These are phyloP conservation scores for Kwoniella sp. DNA, from an alignment of 768 basidiomycete genomes.

Conservation along the genomic window DNA sequence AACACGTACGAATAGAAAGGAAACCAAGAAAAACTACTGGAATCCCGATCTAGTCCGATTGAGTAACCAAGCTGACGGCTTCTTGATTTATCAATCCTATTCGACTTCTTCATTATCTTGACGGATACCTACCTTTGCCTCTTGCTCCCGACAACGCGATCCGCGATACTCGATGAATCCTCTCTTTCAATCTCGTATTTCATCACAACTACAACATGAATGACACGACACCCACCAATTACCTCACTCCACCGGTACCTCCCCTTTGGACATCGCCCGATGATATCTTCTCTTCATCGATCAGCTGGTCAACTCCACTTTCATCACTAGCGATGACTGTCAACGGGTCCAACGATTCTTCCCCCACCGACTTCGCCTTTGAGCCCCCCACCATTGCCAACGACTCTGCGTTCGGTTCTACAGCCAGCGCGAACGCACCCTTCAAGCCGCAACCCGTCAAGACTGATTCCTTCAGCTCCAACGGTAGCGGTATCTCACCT, in stretches of 20 bases:
- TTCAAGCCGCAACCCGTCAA: constrained; percentile 27
- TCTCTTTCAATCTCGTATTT: not conserved
- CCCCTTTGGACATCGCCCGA: constrained; percentile 25
- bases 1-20: no score
- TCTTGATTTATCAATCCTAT: no score
- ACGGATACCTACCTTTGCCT: no score
- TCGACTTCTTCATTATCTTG: no score
- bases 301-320: constrained; percentile 21
- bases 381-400: constrained; percentile 30
- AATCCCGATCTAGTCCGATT: no score
- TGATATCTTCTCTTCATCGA: constrained; percentile 12
- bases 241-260: not conserved
- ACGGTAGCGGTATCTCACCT: constrained; percentile 4
- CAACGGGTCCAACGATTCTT: constrained; percentile 34
- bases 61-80: no score
- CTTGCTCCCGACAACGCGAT: not conserved
- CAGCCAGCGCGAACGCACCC: not conserved
- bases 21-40: no score
- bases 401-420: constrained; percentile 6
- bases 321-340: constrained; percentile 19
- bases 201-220: not conserved
- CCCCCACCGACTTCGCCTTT: constrained; percentile 47
- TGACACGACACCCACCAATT: not conserved
- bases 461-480: constrained; percentile 20
- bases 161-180: not conserved